phyloP scores from a whole-genome alignment of 345 rosid species.

The Durio zibethinus region DNA sequence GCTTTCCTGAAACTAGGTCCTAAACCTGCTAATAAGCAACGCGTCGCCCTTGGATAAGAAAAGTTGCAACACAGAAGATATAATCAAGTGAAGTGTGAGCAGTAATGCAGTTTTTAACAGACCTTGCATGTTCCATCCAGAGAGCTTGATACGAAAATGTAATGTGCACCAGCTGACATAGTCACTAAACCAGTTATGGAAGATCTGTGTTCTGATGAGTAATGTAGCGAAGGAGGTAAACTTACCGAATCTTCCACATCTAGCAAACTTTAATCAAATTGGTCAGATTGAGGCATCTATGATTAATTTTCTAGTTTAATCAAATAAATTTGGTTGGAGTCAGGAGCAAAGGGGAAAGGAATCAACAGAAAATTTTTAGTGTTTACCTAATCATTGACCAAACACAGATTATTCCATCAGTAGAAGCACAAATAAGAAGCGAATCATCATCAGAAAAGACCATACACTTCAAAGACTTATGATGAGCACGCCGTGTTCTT shows the following conservation, averaged over 20 bases:
- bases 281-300: conserved; percentile 19
- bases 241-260: conserved; percentile 33
- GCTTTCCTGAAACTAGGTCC: conserved; percentile 42
- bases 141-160: conserved; percentile 44
- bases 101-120: background rate
- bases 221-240: conserved; percentile 30
- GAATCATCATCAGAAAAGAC: conserved; percentile 40
- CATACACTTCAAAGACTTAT: conserved; percentile 41
- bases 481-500: conserved; percentile 45
- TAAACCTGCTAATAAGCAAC: conserved; percentile 36
- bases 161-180: conserved; percentile 21
- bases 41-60: background rate
- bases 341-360: background rate
- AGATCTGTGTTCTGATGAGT: conserved; percentile 37
- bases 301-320: background rate
- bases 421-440: conserved; percentile 47
- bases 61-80: background rate
- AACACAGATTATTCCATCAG: conserved; percentile 41
- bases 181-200: conserved; percentile 43
- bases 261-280: conserved; percentile 29
- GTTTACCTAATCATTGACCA: conserved; percentile 52
- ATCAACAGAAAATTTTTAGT: background rate
- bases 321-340: background rate
- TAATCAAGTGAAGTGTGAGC: background rate
- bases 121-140: conserved; percentile 55